These are phyloP conservation scores for Casuarina equisetifolia DNA, from an alignment of 306 rosid species.

Conservation along the genomic window DNA sequence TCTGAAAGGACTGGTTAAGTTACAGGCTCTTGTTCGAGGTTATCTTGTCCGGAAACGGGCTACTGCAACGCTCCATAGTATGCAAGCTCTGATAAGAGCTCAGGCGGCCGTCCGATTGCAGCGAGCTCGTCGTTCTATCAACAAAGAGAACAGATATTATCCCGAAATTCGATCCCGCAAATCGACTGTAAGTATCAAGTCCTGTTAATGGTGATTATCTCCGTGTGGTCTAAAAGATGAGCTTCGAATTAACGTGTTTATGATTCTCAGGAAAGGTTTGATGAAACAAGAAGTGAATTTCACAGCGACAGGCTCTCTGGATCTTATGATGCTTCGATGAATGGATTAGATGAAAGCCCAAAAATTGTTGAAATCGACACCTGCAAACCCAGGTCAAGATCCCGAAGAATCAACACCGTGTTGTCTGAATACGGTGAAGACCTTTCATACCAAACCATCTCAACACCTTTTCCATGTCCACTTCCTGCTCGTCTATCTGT, in stretches of 20 bases:
- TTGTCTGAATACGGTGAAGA: conserved; percentile 74
- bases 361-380: conserved; percentile 92
- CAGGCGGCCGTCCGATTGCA: conserved; percentile 68
- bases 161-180: conserved; percentile 58
- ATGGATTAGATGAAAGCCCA: conserved; percentile 66
- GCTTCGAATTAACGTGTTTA: conserved; percentile 5
- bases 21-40: conserved; percentile 93
- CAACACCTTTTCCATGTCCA: conserved; percentile 59
- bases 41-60: conserved; percentile 85
- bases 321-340: conserved; percentile 49
- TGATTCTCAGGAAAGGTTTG: conserved; percentile 61
- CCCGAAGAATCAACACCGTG: conserved; percentile 44
- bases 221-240: neutral
- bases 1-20: conserved; percentile 79
- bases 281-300: conserved; percentile 70
- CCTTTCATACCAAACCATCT: conserved; percentile 43
- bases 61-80: conserved; percentile 82
- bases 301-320: conserved; percentile 75
- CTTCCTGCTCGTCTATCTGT: conserved; percentile 43
- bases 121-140: conserved; percentile 80
- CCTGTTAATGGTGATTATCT: neutral
- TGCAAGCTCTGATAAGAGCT: conserved; percentile 94
- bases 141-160: conserved; percentile 52
- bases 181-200: conserved; percentile 45
- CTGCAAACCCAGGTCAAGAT: conserved; percentile 64